These are phyloP conservation scores for Tulasnella sp. DNA, from an alignment of 768 basidiomycete genomes.

Conservation along the genomic window DNA sequence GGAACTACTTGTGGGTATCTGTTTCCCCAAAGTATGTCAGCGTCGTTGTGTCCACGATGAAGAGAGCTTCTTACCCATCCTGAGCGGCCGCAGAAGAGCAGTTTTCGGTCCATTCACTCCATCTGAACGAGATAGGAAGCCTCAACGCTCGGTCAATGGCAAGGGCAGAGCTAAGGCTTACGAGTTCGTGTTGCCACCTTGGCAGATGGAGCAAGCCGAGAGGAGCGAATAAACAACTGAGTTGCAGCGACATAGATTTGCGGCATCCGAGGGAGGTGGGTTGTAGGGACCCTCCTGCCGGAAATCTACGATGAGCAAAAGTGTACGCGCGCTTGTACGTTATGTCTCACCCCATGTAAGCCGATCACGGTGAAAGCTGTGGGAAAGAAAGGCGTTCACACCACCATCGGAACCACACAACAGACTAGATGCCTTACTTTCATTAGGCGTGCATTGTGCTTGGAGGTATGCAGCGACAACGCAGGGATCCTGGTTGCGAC, in stretches of 20 bases:
- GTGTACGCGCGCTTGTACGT: slow-evolving; percentile 2
- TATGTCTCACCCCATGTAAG: slow-evolving; percentile 10
- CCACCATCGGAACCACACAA: neutral
- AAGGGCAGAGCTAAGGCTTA: neutral
- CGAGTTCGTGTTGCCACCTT: slow-evolving; percentile 11
- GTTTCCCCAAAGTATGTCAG: neutral
- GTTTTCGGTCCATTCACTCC: slow-evolving; percentile 20
- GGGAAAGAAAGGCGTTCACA: neutral
- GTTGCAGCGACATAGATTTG: slow-evolving; percentile 23
- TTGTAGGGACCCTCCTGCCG: slow-evolving; percentile 16
- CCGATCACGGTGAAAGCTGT: slow-evolving; percentile 10
- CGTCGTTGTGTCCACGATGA: neutral
- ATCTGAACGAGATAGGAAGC: slow-evolving; percentile 1
- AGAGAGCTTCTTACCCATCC: neutral
- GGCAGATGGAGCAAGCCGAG: slow-evolving; percentile 24
- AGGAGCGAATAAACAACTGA: slow-evolving; percentile 23
- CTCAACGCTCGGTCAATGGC: neutral
- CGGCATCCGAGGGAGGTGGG: slow-evolving; percentile 7
- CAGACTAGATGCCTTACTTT: neutral
- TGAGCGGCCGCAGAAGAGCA: slow-evolving; percentile 3
- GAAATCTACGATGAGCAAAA: neutral
- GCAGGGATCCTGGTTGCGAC: slow-evolving; percentile 14
- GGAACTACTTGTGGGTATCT: slow-evolving; percentile 22
- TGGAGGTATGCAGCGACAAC: slow-evolving; percentile 18
- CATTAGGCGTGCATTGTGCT: neutral